Conservation (phyloP, 495 filamentous ascomycete species). For the Lepraria neglecta region DNA sequence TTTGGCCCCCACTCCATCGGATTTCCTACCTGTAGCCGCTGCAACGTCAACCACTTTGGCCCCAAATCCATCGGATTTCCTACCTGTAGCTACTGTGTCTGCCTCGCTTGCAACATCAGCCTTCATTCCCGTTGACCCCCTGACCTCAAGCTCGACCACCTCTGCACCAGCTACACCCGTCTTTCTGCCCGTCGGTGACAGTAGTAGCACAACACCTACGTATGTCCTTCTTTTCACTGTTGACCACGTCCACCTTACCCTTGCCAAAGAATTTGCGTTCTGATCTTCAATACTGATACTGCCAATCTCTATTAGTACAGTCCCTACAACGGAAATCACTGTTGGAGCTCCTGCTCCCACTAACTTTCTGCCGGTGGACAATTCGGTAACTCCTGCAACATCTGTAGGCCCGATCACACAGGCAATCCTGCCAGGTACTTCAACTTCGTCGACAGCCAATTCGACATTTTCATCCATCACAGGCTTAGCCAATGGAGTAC, state of each 20-base stretch:
- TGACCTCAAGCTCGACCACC: background rate
- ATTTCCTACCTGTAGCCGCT: background rate
- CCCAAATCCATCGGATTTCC: background rate
- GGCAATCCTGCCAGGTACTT: background rate
- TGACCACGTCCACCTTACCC: background rate
- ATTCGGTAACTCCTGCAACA: background rate
- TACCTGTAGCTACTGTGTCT: background rate
- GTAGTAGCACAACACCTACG: background rate
- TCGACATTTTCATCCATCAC: background rate
- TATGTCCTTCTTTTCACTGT: background rate
- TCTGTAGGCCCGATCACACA: constrained; percentile 2
- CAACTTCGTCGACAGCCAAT: background rate
- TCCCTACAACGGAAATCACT: background rate
- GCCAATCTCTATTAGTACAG: background rate
- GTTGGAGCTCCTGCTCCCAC: constrained; percentile 4
- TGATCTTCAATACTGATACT: background rate
- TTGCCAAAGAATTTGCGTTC: background rate
- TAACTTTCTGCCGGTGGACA: constrained; percentile 2
- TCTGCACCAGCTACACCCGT: background rate
- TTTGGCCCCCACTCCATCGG: background rate
- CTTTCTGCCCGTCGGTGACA: background rate
- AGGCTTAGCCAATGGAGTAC: constrained; percentile 3
- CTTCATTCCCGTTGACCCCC: constrained; percentile 1
- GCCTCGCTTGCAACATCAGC: background rate
- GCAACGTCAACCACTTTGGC: background rate